phyloP scores from a whole-genome alignment of 495 filamentous ascomycete species.

The Immersiella caudata region DNA sequence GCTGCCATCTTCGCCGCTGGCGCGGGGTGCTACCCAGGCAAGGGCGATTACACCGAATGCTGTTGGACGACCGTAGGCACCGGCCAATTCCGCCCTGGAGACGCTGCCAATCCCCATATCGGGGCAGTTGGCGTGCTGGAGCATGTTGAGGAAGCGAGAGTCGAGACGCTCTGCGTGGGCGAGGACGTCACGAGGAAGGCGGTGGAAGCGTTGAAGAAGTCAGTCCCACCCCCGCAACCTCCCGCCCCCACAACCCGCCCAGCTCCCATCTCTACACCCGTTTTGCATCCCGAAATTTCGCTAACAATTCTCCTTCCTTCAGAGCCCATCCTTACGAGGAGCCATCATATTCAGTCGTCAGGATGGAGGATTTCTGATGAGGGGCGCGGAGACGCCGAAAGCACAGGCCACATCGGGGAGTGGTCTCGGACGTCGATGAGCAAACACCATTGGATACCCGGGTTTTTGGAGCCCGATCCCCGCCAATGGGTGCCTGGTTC shows the following conservation, averaged over 20 bases:
- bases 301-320: not conserved
- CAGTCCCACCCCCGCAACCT: conserved; percentile 26
- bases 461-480: not conserved
- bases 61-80: conserved; percentile 59
- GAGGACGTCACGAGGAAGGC: conserved; percentile 47
- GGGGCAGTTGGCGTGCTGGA: conserved; percentile 56
- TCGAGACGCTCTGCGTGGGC: conserved; percentile 57
- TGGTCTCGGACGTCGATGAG: not conserved
- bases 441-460: not conserved
- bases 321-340: conserved; percentile 82
- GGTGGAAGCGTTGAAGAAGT: conserved; percentile 65
- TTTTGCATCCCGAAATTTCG: not conserved
- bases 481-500: not conserved
- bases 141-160: conserved; percentile 51
- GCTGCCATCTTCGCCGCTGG: conserved; percentile 65
- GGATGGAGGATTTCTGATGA: conserved; percentile 66
- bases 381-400: not conserved
- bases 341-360: conserved; percentile 73
- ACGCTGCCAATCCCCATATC: conserved; percentile 60
- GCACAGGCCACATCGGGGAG: not conserved
- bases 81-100: conserved; percentile 58
- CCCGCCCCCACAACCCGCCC: not conserved
- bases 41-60: conserved; percentile 64
- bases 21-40: conserved; percentile 60
- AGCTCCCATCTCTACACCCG: not conserved